These are phyloP conservation scores for Colletotrichum costaricense DNA, from an alignment of 2,329 filamentous ascomycete genomes.

Conservation along the genomic window DNA sequence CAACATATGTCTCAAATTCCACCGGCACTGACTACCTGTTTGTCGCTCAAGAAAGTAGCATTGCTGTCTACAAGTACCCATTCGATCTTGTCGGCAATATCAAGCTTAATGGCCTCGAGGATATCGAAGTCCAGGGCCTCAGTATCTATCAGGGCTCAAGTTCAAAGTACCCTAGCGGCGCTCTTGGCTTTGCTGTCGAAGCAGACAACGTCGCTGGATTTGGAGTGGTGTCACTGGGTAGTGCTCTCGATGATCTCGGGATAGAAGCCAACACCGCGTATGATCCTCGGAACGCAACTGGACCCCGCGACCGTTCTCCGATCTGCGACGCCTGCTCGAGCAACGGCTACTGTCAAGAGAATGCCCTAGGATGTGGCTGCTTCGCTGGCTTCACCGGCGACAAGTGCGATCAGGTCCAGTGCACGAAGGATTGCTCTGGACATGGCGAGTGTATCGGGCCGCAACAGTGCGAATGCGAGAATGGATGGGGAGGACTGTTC, in stretches of 20 bases:
- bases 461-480: slow-evolving; percentile 53
- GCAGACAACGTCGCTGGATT: slow-evolving; percentile 52
- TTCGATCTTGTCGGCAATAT: slow-evolving; percentile 51
- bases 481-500: slow-evolving; percentile 56
- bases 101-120: slow-evolving; percentile 50
- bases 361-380: slow-evolving; percentile 49
- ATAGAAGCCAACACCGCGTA: slow-evolving; percentile 52
- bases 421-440: slow-evolving; percentile 53
- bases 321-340: slow-evolving; percentile 48
- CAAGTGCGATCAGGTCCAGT: slow-evolving; percentile 49
- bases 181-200: slow-evolving; percentile 54
- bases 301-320: slow-evolving; percentile 39
- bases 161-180: slow-evolving; percentile 49
- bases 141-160: slow-evolving; percentile 52
- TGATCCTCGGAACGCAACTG: slow-evolving; percentile 45
- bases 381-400: slow-evolving; percentile 55
- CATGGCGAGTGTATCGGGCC: slow-evolving; percentile 55
- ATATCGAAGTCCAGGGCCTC: slow-evolving; percentile 55
- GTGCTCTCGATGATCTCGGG: slow-evolving; percentile 45
- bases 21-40: slow-evolving; percentile 51
- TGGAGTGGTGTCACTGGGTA: slow-evolving; percentile 51
- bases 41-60: slow-evolving; percentile 49
- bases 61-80: slow-evolving; percentile 51
- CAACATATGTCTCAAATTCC: slow-evolving; percentile 49
- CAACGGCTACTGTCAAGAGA: slow-evolving; percentile 51